Percentiles rank a stretch among this genome's conserved stretches.
These are phyloP conservation scores for Lanmaoa pseudosensibilis DNA, from an alignment of 768 basidiomycete genomes.

Conservation along the genomic window DNA sequence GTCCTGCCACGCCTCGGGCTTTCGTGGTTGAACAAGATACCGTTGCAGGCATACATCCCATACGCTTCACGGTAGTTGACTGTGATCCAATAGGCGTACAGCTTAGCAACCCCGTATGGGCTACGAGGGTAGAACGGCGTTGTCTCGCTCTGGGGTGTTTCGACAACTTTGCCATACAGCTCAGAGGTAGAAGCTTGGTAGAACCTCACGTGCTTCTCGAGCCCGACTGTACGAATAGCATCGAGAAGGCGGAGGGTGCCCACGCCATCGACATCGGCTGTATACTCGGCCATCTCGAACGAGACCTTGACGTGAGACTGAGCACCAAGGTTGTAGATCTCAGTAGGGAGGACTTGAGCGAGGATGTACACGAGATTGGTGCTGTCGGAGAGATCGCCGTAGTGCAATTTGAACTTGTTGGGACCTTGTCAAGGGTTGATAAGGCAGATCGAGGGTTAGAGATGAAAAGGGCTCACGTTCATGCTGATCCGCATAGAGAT, in stretches of 20 bases:
- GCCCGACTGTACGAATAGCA: slow-evolving; percentile 92
- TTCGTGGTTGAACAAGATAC: slow-evolving; percentile 98
- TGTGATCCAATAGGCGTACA: slow-evolving; percentile 89
- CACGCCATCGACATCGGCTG: slow-evolving; percentile 93
- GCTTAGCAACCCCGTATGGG: slow-evolving; percentile 94
- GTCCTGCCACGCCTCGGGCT: slow-evolving; percentile 92
- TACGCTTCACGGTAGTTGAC: slow-evolving; percentile 95
- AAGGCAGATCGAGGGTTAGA: neutral
- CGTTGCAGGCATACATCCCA: slow-evolving; percentile 95
- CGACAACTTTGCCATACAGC: slow-evolving; percentile 94
- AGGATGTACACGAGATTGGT: slow-evolving; percentile 97
- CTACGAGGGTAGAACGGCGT: slow-evolving; percentile 99
- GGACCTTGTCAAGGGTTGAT: slow-evolving; percentile 45
- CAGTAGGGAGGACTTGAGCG: slow-evolving; percentile 90
- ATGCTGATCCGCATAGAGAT: slow-evolving; percentile 91
- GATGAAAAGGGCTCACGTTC: slow-evolving; percentile 58
- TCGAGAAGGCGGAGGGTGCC: slow-evolving; percentile 95
- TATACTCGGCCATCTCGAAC: slow-evolving; percentile 99
- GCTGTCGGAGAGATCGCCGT: slow-evolving; percentile 92
- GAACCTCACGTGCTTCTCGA: slow-evolving; percentile 91
- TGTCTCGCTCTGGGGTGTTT: slow-evolving; percentile 92
- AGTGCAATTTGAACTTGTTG: slow-evolving; percentile 80
- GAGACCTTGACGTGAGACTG: slow-evolving; percentile 99
- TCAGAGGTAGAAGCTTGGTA: slow-evolving; percentile 98
- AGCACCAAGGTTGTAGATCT: slow-evolving; percentile 97